A percentile compares a stretch with the other conserved stretches of the same genome.
Evolutionary conservation across 2,329 filamentous ascomycete species (phyloP).

Genomic region (Neophaeococcomyces mojaviensis): DNA sequence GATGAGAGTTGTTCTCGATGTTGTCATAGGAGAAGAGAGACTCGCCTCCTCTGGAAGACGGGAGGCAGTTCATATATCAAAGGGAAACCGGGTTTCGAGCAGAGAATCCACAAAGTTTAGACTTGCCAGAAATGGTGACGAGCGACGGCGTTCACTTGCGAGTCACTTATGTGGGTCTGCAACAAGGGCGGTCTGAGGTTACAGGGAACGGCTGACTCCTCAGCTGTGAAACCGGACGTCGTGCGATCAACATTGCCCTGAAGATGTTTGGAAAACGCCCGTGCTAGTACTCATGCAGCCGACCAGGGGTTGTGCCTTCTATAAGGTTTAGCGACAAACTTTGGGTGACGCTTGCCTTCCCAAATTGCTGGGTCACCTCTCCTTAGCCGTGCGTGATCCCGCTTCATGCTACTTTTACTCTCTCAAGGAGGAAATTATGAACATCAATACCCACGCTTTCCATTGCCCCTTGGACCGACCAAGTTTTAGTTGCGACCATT

Average conservation of each 20-base stretch:
- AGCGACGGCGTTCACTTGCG: background rate
- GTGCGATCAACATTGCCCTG: constrained; percentile 6
- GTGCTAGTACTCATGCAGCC: background rate
- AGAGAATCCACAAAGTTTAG: constrained; percentile 1
- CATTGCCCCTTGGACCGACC: background rate
- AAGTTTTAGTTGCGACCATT: background rate
- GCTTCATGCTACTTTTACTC: background rate
- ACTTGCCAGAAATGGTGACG: constrained; percentile 4
- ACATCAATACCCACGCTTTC: background rate
- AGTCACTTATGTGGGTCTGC: constrained; percentile 3
- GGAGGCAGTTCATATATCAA: constrained; percentile 8
- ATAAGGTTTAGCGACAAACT: background rate
- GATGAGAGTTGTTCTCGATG: constrained; percentile 7
- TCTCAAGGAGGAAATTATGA: background rate
- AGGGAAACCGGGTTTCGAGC: background rate
- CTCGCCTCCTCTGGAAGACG: background rate
- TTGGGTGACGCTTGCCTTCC: constrained; percentile 1
- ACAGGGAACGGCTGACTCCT: constrained; percentile 6
- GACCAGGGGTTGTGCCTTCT: background rate
- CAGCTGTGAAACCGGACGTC: constrained; percentile 6
- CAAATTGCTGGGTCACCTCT: constrained; percentile 3
- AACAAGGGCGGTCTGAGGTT: constrained; percentile 5
- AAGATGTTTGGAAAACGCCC: constrained; percentile 1
- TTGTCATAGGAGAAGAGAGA: background rate
- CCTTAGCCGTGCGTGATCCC: constrained; percentile 2